Base-by-base conservation (phyloP, 208 protist species). In the Vickermania ingenoplastis region DNA sequence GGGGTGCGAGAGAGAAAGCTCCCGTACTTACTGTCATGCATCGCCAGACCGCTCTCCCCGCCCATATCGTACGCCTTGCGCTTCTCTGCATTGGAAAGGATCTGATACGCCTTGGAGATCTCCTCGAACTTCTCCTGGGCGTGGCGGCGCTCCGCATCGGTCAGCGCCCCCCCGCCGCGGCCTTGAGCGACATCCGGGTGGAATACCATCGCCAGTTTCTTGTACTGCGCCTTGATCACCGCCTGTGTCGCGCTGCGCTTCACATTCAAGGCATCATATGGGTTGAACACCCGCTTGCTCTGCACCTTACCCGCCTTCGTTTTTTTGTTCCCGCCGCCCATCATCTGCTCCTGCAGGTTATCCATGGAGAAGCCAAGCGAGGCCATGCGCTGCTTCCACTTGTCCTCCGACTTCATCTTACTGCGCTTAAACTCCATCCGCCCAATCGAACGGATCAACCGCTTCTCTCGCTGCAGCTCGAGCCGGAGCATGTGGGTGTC, bases 1-100 rank as follows among this genome's bases (percentile, higher is more conserved):
- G 87, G 83, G 0, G 83, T 91, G 53, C 81, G 79, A 3, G 81
- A 77, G 68, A 89, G 68, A 49, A 90, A 88, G 7, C 57, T 67
- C 53, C 83, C 83, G 57, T 77, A 78, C 65, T 85, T 77, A 29
- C 67, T 81, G 59, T 89, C 83, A 57, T 89, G 75, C 51, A 86
- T 36, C 5, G 69, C 61, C 3, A 94, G 65, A 11, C 77, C 87
- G 26, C 77, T 73, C 1, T 61, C 68, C 22, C 87, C 87, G 30
- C 76, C 87, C 31, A 76, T 17, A 58, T 94, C 83, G 62, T 81
- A 94, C 17, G 87, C 83, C 41, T 71, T 69, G 14, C 82, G 81
- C 61, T 87, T 89, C 65, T 94, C 87, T 14, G 81, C 72, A 59
- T 94, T 94, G 2, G 83, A 91, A n/a, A 94, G 69, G 30, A 94